These are phyloP conservation scores for Thyridium curvatum DNA, from an alignment of 2,329 filamentous ascomycete genomes.

Conservation along the genomic window DNA sequence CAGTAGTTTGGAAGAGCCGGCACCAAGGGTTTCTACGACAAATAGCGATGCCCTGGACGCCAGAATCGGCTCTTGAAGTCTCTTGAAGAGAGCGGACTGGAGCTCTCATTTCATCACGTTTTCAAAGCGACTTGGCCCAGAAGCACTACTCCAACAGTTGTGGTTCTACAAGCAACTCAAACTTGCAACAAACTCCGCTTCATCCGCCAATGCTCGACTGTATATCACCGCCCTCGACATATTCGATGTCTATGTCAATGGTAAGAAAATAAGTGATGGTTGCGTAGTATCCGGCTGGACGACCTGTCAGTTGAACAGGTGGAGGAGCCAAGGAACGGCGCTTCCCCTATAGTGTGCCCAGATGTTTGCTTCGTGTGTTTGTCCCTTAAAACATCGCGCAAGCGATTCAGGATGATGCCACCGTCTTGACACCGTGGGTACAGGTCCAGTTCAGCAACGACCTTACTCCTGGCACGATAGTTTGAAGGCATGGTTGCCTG, in stretches of 20 bases:
- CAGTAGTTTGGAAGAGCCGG: slow-evolving; percentile 1
- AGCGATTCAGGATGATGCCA: slow-evolving; percentile 15
- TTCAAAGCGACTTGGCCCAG: background rate
- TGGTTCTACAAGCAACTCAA: slow-evolving; percentile 11
- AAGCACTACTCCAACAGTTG: slow-evolving; percentile 5
- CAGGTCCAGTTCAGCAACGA: slow-evolving; percentile 17
- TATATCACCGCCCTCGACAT: slow-evolving; percentile 26
- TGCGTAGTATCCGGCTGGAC: slow-evolving; percentile 36
- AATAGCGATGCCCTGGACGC: slow-evolving; percentile 8
- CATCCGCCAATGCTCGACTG: background rate
- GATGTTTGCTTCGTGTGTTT: background rate
- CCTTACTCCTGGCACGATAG: slow-evolving; percentile 12
- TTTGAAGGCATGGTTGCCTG: slow-evolving; percentile 17
- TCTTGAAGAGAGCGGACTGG: slow-evolving; percentile 8
- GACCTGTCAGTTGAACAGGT: slow-evolving; percentile 30
- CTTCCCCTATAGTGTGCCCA: background rate
- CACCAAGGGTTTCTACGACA: background rate
- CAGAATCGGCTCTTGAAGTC: slow-evolving; percentile 8
- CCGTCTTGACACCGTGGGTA: slow-evolving; percentile 15
- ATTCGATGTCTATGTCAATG: slow-evolving; percentile 31
- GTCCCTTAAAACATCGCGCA: slow-evolving; percentile 19
- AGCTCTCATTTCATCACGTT: slow-evolving; percentile 3
- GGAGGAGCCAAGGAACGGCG: background rate
- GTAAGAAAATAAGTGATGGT: slow-evolving; percentile 18
- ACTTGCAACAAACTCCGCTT: background rate